phyloP scores from a whole-genome alignment of 176 grass and related monocot species.

The Phragmites australis region DNA sequence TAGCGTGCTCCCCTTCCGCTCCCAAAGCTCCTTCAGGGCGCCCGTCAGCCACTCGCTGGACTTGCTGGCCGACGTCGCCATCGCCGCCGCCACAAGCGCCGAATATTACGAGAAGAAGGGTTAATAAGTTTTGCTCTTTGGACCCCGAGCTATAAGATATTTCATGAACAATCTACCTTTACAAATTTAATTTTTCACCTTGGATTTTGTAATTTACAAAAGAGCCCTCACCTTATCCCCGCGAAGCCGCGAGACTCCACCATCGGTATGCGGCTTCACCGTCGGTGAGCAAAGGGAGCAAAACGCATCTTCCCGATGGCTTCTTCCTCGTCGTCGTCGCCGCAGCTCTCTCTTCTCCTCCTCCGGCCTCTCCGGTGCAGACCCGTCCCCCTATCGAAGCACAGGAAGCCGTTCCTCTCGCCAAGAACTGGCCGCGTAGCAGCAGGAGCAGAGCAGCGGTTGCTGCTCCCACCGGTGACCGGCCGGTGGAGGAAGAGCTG shows the following conservation, averaged over 20 bases:
- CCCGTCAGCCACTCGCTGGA: conserved; percentile 80
- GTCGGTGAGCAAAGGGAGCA: not conserved
- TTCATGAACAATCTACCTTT: not conserved
- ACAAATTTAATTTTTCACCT: not conserved
- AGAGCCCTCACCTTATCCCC: conserved; percentile 35
- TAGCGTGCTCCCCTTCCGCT: conserved; percentile 43
- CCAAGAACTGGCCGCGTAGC: not conserved
- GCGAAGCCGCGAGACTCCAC: not conserved
- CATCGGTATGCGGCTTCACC: not conserved
- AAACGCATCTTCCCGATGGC: conserved; percentile 21
- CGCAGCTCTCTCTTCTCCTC: conserved; percentile 27
- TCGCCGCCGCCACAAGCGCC: conserved; percentile 34
- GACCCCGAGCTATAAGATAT: not conserved
- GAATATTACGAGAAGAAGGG: not conserved
- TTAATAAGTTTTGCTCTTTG: not conserved
- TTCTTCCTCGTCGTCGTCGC: not conserved
- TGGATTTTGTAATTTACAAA: not conserved
- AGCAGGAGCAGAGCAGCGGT: conserved; percentile 11
- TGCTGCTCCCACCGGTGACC: conserved; percentile 3
- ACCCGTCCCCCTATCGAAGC: conserved; percentile 20
- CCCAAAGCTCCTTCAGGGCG: conserved; percentile 59
- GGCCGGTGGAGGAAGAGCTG: conserved; percentile 20
- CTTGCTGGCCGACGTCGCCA: conserved; percentile 47
- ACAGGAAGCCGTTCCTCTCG: conserved; percentile 21
- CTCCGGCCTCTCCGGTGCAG: conserved; percentile 33